Evolutionary conservation across 2,329 filamentous ascomycete genomes (phyloP).

Genomic region (Coleophoma crateriformis): DNA sequence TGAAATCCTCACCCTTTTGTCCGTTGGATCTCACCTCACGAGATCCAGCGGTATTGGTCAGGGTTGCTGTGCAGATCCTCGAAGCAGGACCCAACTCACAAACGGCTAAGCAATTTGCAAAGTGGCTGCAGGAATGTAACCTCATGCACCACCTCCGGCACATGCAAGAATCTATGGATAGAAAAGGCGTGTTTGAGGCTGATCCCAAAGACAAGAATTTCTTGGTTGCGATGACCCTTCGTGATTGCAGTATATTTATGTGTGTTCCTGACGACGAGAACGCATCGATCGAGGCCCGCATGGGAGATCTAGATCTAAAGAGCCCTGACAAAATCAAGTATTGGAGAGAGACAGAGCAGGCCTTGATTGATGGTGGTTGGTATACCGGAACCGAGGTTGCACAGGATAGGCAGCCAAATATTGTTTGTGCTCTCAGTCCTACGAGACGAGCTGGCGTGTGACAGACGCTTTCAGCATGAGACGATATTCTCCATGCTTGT

Average conservation of each 20-base stretch:
- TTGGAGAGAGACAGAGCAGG: slow-evolving; percentile 60
- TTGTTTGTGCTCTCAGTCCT: slow-evolving; percentile 1
- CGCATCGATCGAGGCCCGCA: slow-evolving; percentile 43
- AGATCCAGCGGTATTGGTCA: slow-evolving; percentile 37
- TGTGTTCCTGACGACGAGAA: slow-evolving; percentile 39
- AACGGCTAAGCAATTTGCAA: slow-evolving; percentile 16
- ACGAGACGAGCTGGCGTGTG: too few species aligned
- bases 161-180: slow-evolving; percentile 28
- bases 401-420: slow-evolving; percentile 5
- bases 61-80: slow-evolving; percentile 29
- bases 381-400: slow-evolving; percentile 42
- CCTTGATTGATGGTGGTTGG: slow-evolving; percentile 62
- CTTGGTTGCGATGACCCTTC: slow-evolving; percentile 70
- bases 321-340: slow-evolving; percentile 61
- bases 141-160: slow-evolving; percentile 34
- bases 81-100: slow-evolving; percentile 7
- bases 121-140: slow-evolving; percentile 27
- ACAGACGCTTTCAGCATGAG: too few species aligned
- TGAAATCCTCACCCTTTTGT: slow-evolving; percentile 43
- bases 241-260: slow-evolving; percentile 73
- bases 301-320: slow-evolving; percentile 77
- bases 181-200: slow-evolving; percentile 17
- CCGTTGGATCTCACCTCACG: slow-evolving; percentile 58
- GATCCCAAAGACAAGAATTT: slow-evolving; percentile 41
- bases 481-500: too few species aligned